Evolutionary conservation across 176 grass and related monocot genomes (phyloP).

Genomic region (Puya raimondii): DNA sequence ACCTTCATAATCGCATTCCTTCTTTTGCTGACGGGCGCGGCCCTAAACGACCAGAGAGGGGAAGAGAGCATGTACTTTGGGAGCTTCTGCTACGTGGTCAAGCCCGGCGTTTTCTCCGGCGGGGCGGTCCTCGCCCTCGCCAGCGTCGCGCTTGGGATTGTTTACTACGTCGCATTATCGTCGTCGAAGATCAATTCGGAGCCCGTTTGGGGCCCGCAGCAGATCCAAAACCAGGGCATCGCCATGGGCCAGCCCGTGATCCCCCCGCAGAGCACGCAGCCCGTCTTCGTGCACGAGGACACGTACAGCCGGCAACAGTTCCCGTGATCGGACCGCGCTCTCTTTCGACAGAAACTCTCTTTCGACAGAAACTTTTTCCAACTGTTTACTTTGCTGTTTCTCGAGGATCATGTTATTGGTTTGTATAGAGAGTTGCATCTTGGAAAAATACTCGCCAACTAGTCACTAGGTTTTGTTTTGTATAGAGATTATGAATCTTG

Average conservation of each 20-base stretch:
- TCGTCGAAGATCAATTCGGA: slow-evolving; percentile 35
- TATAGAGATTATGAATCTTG: too few relatives aligned
- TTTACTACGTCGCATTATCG: slow-evolving; percentile 63
- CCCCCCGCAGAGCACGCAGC: slow-evolving; percentile 56
- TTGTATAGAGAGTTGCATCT: slow-evolving; percentile 24
- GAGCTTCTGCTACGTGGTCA: slow-evolving; percentile 74
- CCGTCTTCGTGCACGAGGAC: slow-evolving; percentile 90
- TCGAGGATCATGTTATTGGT: slow-evolving; percentile 11
- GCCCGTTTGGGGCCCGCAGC: slow-evolving; percentile 16
- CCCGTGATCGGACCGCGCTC: slow-evolving; percentile 30
- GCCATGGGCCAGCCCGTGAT: slow-evolving; percentile 77
- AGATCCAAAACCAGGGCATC: slow-evolving; percentile 63
- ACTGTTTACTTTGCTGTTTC: not conserved
- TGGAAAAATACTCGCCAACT: too few relatives aligned
- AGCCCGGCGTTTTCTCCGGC: slow-evolving; percentile 80
- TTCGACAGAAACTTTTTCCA: not conserved
- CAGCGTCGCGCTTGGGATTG: slow-evolving; percentile 68
- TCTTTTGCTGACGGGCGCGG: slow-evolving; percentile 74
- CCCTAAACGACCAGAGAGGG: slow-evolving; percentile 74
- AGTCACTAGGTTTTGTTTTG: too few relatives aligned
- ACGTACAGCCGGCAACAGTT: slow-evolving; percentile 83
- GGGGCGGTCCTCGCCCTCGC: slow-evolving; percentile 82
- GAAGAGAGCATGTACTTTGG: slow-evolving; percentile 90
- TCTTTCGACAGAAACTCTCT: not conserved
- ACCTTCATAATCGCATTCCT: slow-evolving; percentile 86